These are phyloP conservation scores for Cymbopogon flexuosus DNA, from an alignment of 202 grass and related monocot species.

Conservation along the genomic window DNA sequence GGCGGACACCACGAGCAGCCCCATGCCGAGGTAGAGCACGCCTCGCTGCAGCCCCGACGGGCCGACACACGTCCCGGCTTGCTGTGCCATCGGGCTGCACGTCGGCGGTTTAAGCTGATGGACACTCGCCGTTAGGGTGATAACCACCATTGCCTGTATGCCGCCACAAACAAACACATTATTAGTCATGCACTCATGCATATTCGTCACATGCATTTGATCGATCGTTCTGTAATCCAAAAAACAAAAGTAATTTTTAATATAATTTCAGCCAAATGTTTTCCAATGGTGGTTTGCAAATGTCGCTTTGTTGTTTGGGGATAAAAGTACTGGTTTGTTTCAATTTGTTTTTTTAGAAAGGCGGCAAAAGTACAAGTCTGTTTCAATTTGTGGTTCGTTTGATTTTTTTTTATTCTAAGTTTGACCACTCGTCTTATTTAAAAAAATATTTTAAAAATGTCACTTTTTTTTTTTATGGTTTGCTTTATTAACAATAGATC, in stretches of 20 bases:
- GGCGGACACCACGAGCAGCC: constrained; percentile 9
- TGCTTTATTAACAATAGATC: too few species aligned
- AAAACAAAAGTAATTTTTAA: background rate
- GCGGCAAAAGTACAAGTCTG: too few species aligned
- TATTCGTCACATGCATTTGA: background rate
- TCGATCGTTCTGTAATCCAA: background rate
- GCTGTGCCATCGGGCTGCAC: constrained; percentile 21
- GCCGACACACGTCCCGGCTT: constrained; percentile 2
- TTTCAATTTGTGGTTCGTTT: too few species aligned
- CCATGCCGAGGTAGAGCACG: constrained; percentile 38
- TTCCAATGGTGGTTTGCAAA: too few species aligned
- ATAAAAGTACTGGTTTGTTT: too few species aligned
- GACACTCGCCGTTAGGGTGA: constrained; percentile 31
- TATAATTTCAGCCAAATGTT: too few species aligned
- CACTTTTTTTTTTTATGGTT: too few species aligned
- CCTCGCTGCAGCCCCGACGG: constrained; percentile 29
- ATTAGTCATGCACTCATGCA: background rate
- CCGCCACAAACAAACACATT: background rate
- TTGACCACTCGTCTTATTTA: too few species aligned
- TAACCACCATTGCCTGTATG: constrained; percentile 34
- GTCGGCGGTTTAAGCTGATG: constrained; percentile 20
- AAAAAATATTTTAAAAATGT: too few species aligned
- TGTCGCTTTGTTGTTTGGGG: too few species aligned
- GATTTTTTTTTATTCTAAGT: too few species aligned
- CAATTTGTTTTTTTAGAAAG: too few species aligned